These are phyloP conservation scores for Medicago arabica DNA, from an alignment of 306 rosid genomes.

Conservation along the genomic window DNA sequence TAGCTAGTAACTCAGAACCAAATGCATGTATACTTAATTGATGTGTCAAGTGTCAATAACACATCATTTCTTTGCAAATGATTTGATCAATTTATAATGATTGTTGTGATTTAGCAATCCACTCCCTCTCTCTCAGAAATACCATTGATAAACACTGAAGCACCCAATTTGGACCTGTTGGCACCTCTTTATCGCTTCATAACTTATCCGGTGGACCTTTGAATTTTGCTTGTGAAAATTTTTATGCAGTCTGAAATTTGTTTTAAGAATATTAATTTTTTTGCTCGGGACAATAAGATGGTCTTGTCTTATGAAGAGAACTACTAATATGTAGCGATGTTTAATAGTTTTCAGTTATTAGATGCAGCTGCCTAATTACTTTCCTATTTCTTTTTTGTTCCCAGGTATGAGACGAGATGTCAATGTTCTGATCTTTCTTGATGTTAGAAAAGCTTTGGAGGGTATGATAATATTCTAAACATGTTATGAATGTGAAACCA, in stretches of 20 bases:
- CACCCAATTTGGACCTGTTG: not conserved
- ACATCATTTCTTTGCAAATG: constrained; percentile 13
- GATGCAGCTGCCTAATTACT: constrained; percentile 19
- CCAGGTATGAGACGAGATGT: constrained; percentile 88
- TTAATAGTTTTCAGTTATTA: constrained; percentile 15
- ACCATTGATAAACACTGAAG: not conserved
- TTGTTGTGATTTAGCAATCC: not conserved
- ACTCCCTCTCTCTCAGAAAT: constrained; percentile 1
- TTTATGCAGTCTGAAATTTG: not conserved
- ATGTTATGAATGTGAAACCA: not conserved
- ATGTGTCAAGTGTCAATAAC: not conserved
- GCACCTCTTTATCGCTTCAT: not conserved
- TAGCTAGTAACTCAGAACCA: too few relatives aligned
- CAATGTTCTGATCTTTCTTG: constrained; percentile 74
- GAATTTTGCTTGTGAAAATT: not conserved
- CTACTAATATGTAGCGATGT: not conserved
- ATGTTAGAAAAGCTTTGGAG: constrained; percentile 75
- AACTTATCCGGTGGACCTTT: constrained; percentile 2
- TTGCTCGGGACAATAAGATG: not conserved
- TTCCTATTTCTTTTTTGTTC: not conserved
- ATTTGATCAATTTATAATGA: not conserved
- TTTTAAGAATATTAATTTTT: not conserved
- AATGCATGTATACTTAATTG: not conserved
- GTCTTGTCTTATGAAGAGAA: not conserved
- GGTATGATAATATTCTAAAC: constrained; percentile 52